phyloP scores from a whole-genome alignment of 2,329 filamentous ascomycete species.

The Fusarium poae region DNA sequence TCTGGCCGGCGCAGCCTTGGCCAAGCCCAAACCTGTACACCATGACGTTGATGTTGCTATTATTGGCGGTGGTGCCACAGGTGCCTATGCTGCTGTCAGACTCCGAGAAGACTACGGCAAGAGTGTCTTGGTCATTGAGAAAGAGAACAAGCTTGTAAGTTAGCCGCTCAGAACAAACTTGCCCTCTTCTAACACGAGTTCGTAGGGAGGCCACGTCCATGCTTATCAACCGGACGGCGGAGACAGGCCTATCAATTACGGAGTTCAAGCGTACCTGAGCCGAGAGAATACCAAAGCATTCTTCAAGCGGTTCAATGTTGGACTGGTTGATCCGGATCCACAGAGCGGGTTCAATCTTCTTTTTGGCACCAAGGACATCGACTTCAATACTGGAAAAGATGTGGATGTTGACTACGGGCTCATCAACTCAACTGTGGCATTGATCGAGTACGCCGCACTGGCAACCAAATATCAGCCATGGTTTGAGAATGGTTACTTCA shows the following conservation, averaged over 20 bases:
- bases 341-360: neutral
- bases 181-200: neutral
- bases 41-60: constrained; percentile 37
- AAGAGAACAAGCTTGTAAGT: constrained; percentile 25
- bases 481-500: constrained; percentile 38
- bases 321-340: constrained; percentile 8
- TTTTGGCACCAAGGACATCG: constrained; percentile 10
- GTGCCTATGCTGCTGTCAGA: constrained; percentile 38
- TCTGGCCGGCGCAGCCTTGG: neutral
- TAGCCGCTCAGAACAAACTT: accelerated
- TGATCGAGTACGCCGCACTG: constrained; percentile 12
- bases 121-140: constrained; percentile 39
- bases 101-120: constrained; percentile 38
- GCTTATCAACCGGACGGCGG: constrained; percentile 12
- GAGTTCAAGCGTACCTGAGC: constrained; percentile 33
- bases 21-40: neutral
- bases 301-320: constrained; percentile 35
- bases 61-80: constrained; percentile 36
- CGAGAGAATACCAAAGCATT: constrained; percentile 21
- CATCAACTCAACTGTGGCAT: neutral
- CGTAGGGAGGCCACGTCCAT: constrained; percentile 37
- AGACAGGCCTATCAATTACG: constrained; percentile 25
- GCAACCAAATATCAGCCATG: constrained; percentile 29
- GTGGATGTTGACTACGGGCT: constrained; percentile 24
- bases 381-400: constrained; percentile 25